Base-by-base conservation (phyloP, 2,329 filamentous ascomycete species). In the Pseudopyrenochaeta lycopersici region DNA sequence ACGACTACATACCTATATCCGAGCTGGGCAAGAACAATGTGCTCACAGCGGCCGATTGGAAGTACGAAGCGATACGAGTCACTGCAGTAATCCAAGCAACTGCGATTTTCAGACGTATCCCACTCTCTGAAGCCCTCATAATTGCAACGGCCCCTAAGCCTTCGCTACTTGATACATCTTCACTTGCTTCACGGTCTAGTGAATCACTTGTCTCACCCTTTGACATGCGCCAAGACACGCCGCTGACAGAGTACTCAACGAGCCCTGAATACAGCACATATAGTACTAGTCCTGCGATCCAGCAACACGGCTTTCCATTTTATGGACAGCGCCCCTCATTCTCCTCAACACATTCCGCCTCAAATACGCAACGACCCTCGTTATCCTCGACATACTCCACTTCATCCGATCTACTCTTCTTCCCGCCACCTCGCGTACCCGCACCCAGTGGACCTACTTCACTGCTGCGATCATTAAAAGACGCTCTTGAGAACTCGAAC, bases 51-150 rank as follows among this genome's bases (percentile, higher is more conserved):
- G 49, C 46, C 5, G 72, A 73, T 36, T 70, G 65, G 64, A 72
- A 57, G 40, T 76, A 76, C 52, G 74, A 77, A 45, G 72, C 72
- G 1, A 61, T 72, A n/a, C 72, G 75, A 0, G 60, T 76, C 11
- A 54, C 70, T 1, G 60, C 67, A 5, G 45, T 72, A 9, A 56
- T 77, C 11, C 69, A 68, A 58, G 71, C 74, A 7, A 67, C 60
- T 3, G 71, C 74, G 1, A 71, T 77, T 20, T 48, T 68, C 1
- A 50, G 58, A 7, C 56, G 66, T 2, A 45, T 61, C 0, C 66
- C 69, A 1, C 52, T 76, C 1, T 75, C 74, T 1, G 54, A 66
- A 7, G 67, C 70, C 1, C 54, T 74, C n/a, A 21, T 44, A 7
- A 43, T 46, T 17, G 64, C 52, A 7, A 49, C 57, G 7, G 41